These are phyloP conservation scores for Colletotrichum musae DNA, from an alignment of 2,329 filamentous ascomycete species.

Conservation along the genomic window DNA sequence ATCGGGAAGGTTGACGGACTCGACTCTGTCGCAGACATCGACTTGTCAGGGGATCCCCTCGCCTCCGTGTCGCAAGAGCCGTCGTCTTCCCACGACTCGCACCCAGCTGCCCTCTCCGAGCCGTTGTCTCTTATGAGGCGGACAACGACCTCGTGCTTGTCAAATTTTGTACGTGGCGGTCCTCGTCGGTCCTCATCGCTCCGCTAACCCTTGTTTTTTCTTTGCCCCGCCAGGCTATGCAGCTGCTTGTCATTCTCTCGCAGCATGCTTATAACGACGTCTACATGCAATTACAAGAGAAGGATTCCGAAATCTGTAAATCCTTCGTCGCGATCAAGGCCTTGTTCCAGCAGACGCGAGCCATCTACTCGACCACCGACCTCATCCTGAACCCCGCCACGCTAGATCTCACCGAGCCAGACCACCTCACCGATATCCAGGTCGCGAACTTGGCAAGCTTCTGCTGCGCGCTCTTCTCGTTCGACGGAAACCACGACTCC, in stretches of 20 bases:
- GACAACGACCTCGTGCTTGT: slow-evolving; percentile 56
- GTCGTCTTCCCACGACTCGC: slow-evolving; percentile 42
- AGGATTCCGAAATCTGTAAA: slow-evolving; percentile 51
- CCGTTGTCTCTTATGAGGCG: slow-evolving; percentile 56
- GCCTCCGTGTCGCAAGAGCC: slow-evolving; percentile 40
- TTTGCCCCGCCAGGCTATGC: slow-evolving; percentile 50
- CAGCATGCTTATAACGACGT: slow-evolving; percentile 53
- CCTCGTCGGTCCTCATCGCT: slow-evolving; percentile 33
- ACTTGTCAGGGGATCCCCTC: slow-evolving; percentile 42
- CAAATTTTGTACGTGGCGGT: slow-evolving; percentile 55
- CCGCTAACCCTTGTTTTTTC: slow-evolving; percentile 28
- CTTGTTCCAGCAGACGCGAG: slow-evolving; percentile 52
- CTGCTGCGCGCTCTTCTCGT: slow-evolving; percentile 53
- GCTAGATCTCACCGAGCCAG: slow-evolving; percentile 52
- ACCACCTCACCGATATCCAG: slow-evolving; percentile 56
- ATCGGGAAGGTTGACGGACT: slow-evolving; percentile 40
- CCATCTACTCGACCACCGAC: slow-evolving; percentile 51
- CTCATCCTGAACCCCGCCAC: slow-evolving; percentile 49
- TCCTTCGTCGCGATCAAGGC: slow-evolving; percentile 50
- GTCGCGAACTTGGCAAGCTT: slow-evolving; percentile 66
- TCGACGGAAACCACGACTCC: slow-evolving; percentile 55
- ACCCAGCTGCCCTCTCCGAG: slow-evolving; percentile 52
- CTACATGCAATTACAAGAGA: slow-evolving; percentile 51
- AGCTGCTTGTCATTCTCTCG: slow-evolving; percentile 55
- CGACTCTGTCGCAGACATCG: slow-evolving; percentile 48